Evolutionary conservation across 768 basidiomycete species (phyloP).

Genomic region (Russula emetica): DNA sequence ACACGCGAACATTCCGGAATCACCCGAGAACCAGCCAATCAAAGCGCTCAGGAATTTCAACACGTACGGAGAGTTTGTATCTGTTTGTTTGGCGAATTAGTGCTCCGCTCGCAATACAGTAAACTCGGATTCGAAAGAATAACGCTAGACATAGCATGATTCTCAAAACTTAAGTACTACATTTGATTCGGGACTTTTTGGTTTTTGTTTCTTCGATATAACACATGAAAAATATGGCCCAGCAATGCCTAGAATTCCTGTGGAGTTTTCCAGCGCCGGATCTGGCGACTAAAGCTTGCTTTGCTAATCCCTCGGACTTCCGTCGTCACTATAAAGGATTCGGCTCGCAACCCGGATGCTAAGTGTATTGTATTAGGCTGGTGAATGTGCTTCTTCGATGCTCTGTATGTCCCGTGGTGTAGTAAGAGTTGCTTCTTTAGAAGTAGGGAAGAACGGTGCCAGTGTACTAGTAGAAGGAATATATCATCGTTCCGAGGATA

Average conservation of each 20-base stretch:
- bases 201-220: too few species aligned
- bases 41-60: too few species aligned
- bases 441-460: neutral
- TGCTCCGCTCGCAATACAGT: too few species aligned
- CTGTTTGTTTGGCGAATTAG: too few species aligned
- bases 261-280: neutral
- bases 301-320: conserved; percentile 12
- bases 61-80: too few species aligned
- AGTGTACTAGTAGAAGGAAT: neutral
- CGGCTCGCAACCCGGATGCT: neutral
- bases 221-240: neutral
- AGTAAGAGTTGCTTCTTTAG: neutral
- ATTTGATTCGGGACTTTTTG: neutral
- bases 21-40: too few species aligned
- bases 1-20: too few species aligned
- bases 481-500: neutral
- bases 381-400: neutral
- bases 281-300: neutral
- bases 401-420: neutral
- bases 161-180: neutral
- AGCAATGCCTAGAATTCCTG: neutral
- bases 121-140: too few species aligned
- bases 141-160: neutral
- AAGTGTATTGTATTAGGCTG: neutral
- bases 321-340: neutral